A percentile compares a stretch with the other conserved stretches of the same genome.
Conservation (phyloP, 768 basidiomycete species). For the Gloeopeniophorella convolvens region DNA sequence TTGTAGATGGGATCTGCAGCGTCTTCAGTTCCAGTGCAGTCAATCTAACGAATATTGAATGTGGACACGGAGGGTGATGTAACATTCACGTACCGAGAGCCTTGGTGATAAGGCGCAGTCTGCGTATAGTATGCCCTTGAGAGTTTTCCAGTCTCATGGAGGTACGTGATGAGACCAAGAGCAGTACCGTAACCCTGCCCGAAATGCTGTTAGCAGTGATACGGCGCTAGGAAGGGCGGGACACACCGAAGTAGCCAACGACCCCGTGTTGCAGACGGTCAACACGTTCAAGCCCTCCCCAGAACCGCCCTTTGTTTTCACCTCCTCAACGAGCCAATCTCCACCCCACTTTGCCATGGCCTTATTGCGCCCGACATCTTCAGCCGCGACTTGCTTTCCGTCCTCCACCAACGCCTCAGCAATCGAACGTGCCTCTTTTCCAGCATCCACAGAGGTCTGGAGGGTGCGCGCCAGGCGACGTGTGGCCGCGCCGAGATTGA, state of each 20-base stretch:
- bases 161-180: conserved; percentile 85
- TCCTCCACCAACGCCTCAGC: conserved; percentile 58
- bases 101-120: conserved; percentile 92
- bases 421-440: conserved; percentile 39
- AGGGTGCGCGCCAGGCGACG: conserved; percentile 56
- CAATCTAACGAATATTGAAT: conserved; percentile 41
- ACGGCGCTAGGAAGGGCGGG: background rate
- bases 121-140: conserved; percentile 88
- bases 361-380: conserved; percentile 84
- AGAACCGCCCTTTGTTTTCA: conserved; percentile 35
- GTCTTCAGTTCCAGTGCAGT: conserved; percentile 87
- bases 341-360: conserved; percentile 81
- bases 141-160: conserved; percentile 73
- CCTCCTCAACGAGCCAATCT: conserved; percentile 66
- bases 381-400: conserved; percentile 67
- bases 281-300: conserved; percentile 64
- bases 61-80: background rate
- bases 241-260: conserved; percentile 85
- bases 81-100: conserved; percentile 51
- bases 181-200: conserved; percentile 93
- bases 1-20: conserved; percentile 76
- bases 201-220: background rate
- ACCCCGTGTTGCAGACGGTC: conserved; percentile 98
- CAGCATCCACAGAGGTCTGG: conserved; percentile 30
- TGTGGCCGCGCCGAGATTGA: conserved; percentile 87